These are phyloP conservation scores for Claviceps maximensis DNA, from an alignment of 2,329 filamentous ascomycete species.

Conservation along the genomic window DNA sequence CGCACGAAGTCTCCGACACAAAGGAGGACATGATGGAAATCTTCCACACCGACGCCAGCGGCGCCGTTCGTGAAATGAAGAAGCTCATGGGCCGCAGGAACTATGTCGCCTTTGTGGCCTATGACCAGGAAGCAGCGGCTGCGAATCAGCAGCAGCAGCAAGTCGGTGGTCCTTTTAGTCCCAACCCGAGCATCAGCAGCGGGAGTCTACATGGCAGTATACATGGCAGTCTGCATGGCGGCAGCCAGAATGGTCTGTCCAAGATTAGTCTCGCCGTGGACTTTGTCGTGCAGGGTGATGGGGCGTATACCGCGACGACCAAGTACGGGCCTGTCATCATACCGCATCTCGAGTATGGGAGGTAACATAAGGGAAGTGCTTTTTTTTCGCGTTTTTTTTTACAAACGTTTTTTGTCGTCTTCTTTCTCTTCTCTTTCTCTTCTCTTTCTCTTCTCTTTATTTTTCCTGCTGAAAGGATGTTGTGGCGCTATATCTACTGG, in stretches of 20 bases:
- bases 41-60: slow-evolving; percentile 85
- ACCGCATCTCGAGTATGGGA: slow-evolving; percentile 67
- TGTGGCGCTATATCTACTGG: neutral
- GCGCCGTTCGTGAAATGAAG: slow-evolving; percentile 69
- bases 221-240: neutral
- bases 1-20: slow-evolving; percentile 68
- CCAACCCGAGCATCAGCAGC: slow-evolving; percentile 21
- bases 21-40: slow-evolving; percentile 99
- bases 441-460: neutral
- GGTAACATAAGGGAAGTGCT: slow-evolving; percentile 7
- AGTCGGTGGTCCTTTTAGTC: slow-evolving; percentile 21
- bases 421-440: neutral
- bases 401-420: neutral
- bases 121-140: slow-evolving; percentile 64
- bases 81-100: slow-evolving; percentile 89
- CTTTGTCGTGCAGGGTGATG: slow-evolving; percentile 92
- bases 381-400: neutral
- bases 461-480: neutral
- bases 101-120: slow-evolving; percentile 87
- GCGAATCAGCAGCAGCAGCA: slow-evolving; percentile 18
- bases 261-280: slow-evolving; percentile 84
- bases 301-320: slow-evolving; percentile 64
- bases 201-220: slow-evolving; percentile 25
- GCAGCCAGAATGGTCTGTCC: slow-evolving; percentile 31
- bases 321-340: slow-evolving; percentile 97